Percentiles rank a stretch among this genome's conserved stretches.
Evolutionary conservation across 805 yeast species (phyloP).

Genomic region (Isabelozyma rhagii): DNA sequence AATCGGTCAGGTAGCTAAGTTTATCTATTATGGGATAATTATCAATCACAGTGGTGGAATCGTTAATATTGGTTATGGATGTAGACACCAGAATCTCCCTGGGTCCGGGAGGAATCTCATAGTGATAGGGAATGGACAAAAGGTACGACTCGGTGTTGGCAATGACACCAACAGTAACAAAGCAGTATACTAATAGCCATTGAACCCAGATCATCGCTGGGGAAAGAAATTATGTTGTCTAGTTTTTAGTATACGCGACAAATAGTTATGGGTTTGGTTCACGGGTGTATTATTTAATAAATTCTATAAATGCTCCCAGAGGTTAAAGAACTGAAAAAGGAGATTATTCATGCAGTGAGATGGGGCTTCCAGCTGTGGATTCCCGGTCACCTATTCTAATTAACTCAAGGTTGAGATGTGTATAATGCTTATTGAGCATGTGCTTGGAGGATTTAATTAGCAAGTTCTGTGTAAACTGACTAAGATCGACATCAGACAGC

Average conservation of each 20-base stretch:
- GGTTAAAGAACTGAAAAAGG: background rate
- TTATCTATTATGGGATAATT: conserved; percentile 23
- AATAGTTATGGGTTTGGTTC: background rate
- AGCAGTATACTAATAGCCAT: background rate
- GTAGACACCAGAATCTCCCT: background rate
- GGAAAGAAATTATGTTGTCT: background rate
- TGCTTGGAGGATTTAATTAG: background rate
- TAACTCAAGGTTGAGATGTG: background rate
- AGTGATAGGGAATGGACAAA: conserved; percentile 31
- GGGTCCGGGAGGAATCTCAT: conserved; percentile 23
- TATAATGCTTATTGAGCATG: background rate
- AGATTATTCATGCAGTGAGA: background rate
- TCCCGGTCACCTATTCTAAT: background rate
- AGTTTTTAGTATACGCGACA: no score
- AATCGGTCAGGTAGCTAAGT: background rate
- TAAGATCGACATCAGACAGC: background rate
- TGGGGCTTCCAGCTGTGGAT: background rate
- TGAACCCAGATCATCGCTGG: background rate
- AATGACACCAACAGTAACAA: background rate
- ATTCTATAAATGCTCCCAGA: background rate
- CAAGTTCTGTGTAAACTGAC: background rate
- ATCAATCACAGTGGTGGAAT: conserved; percentile 16
- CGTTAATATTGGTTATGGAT: conserved; percentile 12
- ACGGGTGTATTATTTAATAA: background rate
- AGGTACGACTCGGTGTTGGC: conserved; percentile 40